Conservation (phyloP, 768 basidiomycete genomes). For the Termitomyces heimii region DNA sequence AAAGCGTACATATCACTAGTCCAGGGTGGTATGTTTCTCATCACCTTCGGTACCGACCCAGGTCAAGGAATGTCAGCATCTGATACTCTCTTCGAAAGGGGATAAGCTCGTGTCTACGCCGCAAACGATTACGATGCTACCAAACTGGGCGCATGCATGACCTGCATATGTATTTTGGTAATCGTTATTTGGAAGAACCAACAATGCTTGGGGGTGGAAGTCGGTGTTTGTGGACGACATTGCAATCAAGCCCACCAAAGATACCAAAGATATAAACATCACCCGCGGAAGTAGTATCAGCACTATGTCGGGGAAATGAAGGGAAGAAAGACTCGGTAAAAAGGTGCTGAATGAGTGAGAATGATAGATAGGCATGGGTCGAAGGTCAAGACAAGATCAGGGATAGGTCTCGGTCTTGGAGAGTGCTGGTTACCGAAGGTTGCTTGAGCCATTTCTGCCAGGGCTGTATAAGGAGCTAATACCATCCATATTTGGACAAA, state of each 20-base stretch:
- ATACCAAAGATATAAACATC: background rate
- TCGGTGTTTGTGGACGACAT: background rate
- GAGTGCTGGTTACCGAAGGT: no score
- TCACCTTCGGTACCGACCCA: background rate
- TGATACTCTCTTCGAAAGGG: background rate
- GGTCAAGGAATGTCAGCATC: background rate
- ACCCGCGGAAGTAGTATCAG: background rate
- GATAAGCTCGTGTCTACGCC: background rate
- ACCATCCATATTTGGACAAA: background rate
- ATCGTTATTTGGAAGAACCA: no score
- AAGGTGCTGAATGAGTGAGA: background rate
- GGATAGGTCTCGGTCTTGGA: background rate
- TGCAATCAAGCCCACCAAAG: background rate
- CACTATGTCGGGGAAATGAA: background rate
- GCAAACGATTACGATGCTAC: background rate
- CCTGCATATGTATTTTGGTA: background rate
- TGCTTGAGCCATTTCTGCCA: background rate
- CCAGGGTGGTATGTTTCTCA: background rate
- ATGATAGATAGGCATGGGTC: background rate
- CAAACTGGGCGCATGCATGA: background rate
- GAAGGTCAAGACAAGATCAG: background rate
- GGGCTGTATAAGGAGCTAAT: background rate
- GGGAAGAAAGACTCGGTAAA: background rate
- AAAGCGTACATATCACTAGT: constrained; percentile 14
- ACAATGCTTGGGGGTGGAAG: no score